These are phyloP conservation scores for Aotearoamyces nothofagi DNA, from an alignment of 2,329 filamentous ascomycete species.

Conservation along the genomic window DNA sequence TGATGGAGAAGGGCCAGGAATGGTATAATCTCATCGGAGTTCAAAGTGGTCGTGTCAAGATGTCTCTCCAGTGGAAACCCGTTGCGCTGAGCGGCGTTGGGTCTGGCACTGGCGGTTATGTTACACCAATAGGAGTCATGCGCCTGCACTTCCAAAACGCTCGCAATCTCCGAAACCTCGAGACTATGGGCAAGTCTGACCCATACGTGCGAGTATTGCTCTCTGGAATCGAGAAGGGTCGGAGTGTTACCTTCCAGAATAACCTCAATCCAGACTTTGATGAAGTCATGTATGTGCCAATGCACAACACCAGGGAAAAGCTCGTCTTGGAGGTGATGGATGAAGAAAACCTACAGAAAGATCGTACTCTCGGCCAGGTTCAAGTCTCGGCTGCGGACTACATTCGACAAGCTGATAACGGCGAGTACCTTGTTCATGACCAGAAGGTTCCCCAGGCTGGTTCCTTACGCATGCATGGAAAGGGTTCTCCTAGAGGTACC, in stretches of 20 bases:
- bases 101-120: slow-evolving; percentile 71
- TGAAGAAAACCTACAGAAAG: slow-evolving; percentile 79
- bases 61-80: slow-evolving; percentile 90
- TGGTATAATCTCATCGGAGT: slow-evolving; percentile 84
- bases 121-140: slow-evolving; percentile 90
- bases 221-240: slow-evolving; percentile 78
- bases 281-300: slow-evolving; percentile 84
- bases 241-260: slow-evolving; percentile 92
- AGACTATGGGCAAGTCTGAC: slow-evolving; percentile 93
- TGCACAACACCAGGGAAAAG: slow-evolving; percentile 74
- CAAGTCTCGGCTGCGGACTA: slow-evolving; percentile 70
- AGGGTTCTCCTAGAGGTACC: slow-evolving; percentile 60
- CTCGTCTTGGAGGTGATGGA: slow-evolving; percentile 93
- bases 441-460: slow-evolving; percentile 53
- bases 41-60: slow-evolving; percentile 73
- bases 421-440: slow-evolving; percentile 69
- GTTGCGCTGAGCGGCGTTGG: slow-evolving; percentile 70
- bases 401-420: slow-evolving; percentile 59
- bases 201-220: slow-evolving; percentile 81
- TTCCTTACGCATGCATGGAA: slow-evolving; percentile 58
- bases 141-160: slow-evolving; percentile 82
- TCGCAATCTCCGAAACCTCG: slow-evolving; percentile 73
- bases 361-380: slow-evolving; percentile 70
- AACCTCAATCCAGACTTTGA: slow-evolving; percentile 93
- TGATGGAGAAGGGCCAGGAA: slow-evolving; percentile 84